Base-by-base conservation (phyloP, 768 basidiomycete genomes). In the Arthromyces matolae region DNA sequence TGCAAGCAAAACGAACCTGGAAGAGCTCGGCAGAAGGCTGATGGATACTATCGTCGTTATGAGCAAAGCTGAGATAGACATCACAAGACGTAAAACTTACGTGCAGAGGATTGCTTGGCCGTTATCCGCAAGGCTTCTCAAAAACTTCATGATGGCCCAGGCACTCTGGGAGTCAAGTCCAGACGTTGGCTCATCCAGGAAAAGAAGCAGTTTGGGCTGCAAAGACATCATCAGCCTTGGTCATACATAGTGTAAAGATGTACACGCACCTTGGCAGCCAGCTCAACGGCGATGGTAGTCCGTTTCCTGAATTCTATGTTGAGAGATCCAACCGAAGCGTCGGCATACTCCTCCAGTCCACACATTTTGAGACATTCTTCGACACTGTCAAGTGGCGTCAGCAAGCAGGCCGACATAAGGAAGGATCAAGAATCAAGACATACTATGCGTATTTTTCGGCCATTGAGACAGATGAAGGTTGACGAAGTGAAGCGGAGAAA, bases 81-180 rank as follows among this genome's bases (percentile, higher is more conserved):
- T 33, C 18, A 35, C 4, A 8, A 25, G 9, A 6, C 25, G 8
- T 14, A 39, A 29, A 23, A 69, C 81, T 42, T 57, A 83, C 73
- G 89, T 94, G 83, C 91, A 93, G n/a, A 94, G 70, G 55, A 94
- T 92, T 25, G 89, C 86, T 60, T 92, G 91, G 1, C 92, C 92
- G 51, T 78, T 80, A 49, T 86, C 77, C 7, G 90, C 89, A 24
- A 93, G 79, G 37, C 81, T 76, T 8, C 84, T 74, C 35, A 93
- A 69, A 70, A 93, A 89, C 2, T 73, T 67, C 44, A 90, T 69
- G 52, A 92, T 89, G 4, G 83, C 83, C 88, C 89, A 89, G 2
- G 90, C 89, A 45, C 83, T 86, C 64, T 91, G 89, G 3, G 89
- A 90, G 62, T 92, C 89, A 13, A 93, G 72, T 27, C 91, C 90